Evolutionary conservation across 345 rosid genomes (phyloP).

Genomic region (Gynandropsis gynandra): DNA sequence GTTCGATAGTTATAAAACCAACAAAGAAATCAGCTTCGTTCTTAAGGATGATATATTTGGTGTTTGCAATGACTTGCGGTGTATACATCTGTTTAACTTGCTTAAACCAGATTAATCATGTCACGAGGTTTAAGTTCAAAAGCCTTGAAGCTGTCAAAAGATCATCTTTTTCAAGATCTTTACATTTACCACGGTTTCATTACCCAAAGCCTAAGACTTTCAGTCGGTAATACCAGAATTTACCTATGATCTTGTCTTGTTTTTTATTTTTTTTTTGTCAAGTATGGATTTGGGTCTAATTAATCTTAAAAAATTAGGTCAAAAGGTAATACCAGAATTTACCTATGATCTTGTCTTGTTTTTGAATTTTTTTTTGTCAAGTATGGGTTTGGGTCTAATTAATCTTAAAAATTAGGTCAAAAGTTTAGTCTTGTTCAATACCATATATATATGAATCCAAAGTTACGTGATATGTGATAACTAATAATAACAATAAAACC

Average conservation of each 20-base stretch:
- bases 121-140: slow-evolving; percentile 29
- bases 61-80: slow-evolving; percentile 68
- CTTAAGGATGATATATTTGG: slow-evolving; percentile 56
- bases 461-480: no score
- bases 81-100: slow-evolving; percentile 56
- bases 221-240: slow-evolving; percentile 43
- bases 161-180: slow-evolving; percentile 21
- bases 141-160: slow-evolving; percentile 36
- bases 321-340: no score
- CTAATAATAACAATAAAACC: no score
- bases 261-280: no score
- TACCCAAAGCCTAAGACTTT: slow-evolving; percentile 80
- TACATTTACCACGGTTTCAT: slow-evolving; percentile 41
- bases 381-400: no score
- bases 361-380: no score
- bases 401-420: no score
- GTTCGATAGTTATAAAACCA: slow-evolving; percentile 48
- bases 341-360: no score
- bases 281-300: no score
- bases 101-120: slow-evolving; percentile 51
- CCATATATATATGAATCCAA: no score
- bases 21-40: slow-evolving; percentile 68
- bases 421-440: no score
- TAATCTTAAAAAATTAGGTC: no score
- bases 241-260: slow-evolving; percentile 5